phyloP scores from a whole-genome alignment of 495 filamentous ascomycete species.

The Daldinia childiae region DNA sequence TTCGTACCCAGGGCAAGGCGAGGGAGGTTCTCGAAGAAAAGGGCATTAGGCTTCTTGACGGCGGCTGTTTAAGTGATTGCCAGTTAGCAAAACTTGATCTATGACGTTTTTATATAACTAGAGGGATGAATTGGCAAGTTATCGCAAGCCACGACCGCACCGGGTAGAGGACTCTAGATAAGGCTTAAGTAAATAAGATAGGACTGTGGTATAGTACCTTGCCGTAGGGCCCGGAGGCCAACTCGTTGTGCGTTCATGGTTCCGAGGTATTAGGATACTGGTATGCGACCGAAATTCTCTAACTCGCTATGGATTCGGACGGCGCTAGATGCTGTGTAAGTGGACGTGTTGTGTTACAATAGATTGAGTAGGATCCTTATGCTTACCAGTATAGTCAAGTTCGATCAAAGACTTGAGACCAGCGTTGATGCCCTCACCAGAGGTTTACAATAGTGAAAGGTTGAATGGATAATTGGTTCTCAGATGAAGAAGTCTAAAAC shows the following conservation, averaged over 20 bases:
- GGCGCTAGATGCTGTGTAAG: neutral
- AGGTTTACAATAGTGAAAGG: slow-evolving; percentile 21
- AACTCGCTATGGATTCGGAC: slow-evolving; percentile 14
- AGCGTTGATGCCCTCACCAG: slow-evolving; percentile 28
- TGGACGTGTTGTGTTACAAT: neutral
- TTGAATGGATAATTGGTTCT: slow-evolving; percentile 23
- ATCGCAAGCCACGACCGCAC: neutral
- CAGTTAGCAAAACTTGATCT: slow-evolving; percentile 12
- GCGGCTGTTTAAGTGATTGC: slow-evolving; percentile 46
- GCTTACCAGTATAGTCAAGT: slow-evolving; percentile 2
- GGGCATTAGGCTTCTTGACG: slow-evolving; percentile 59
- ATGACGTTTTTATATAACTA: neutral
- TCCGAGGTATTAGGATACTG: neutral
- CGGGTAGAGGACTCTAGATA: neutral
- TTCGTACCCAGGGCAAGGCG: slow-evolving; percentile 58
- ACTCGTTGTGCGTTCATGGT: slow-evolving; percentile 73
- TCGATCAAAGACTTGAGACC: neutral
- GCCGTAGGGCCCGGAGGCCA: slow-evolving; percentile 72
- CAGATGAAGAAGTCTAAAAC: slow-evolving; percentile 17
- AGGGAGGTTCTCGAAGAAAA: slow-evolving; percentile 45
- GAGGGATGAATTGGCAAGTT: neutral
- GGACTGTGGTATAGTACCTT: slow-evolving; percentile 62
- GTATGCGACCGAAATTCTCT: slow-evolving; percentile 13
- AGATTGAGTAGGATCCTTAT: neutral
- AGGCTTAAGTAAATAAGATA: neutral